These are phyloP conservation scores for Aspergillus sp. DNA, from an alignment of 2,329 filamentous ascomycete genomes.

Conservation along the genomic window DNA sequence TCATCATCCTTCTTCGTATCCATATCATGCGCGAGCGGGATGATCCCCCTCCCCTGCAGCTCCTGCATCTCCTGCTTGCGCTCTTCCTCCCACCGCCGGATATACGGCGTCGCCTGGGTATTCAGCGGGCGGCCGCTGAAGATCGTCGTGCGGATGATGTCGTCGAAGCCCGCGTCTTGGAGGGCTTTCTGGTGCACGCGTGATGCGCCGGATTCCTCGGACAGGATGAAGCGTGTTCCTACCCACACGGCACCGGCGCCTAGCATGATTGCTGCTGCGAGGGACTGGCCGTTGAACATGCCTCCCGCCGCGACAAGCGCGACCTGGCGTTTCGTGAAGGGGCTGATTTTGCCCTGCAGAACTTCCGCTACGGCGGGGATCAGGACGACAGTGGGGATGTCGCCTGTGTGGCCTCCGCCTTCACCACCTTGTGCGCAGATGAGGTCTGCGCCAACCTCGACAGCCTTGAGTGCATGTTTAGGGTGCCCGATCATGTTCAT, in stretches of 20 bases:
- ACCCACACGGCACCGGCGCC: conserved; percentile 94
- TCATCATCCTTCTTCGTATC: conserved; percentile 79
- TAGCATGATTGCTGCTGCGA: conserved; percentile 89
- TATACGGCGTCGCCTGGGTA: conserved; percentile 63
- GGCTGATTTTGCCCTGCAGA: conserved; percentile 78
- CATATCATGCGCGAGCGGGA: conserved; percentile 92
- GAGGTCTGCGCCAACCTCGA: conserved; percentile 89
- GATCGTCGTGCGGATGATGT: conserved; percentile 96
- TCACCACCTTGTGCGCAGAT: conserved; percentile 99
- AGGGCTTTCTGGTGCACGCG: conserved; percentile 95
- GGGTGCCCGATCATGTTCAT: conserved; percentile 99
- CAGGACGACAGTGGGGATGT: conserved; percentile 87
- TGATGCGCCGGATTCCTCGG: conserved; percentile 91
- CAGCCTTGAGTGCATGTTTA: conserved; percentile 96
- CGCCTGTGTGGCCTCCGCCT: conserved; percentile 93
- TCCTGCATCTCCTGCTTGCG: conserved; percentile 88
- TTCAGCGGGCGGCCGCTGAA: conserved; percentile 66
- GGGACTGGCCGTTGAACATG: conserved; percentile 87
- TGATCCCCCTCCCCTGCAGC: conserved; percentile 82
- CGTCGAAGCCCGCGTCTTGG: conserved; percentile 86
- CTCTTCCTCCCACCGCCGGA: conserved; percentile 94
- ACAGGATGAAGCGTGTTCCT: conserved; percentile 92
- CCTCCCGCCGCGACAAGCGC: conserved; percentile 95
- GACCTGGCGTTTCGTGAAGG: conserved; percentile 82
- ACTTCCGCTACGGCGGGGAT: conserved; percentile 90